Evolutionary conservation across 257 asterid species (phyloP).

Genomic region (Nicotiana attenuata): DNA sequence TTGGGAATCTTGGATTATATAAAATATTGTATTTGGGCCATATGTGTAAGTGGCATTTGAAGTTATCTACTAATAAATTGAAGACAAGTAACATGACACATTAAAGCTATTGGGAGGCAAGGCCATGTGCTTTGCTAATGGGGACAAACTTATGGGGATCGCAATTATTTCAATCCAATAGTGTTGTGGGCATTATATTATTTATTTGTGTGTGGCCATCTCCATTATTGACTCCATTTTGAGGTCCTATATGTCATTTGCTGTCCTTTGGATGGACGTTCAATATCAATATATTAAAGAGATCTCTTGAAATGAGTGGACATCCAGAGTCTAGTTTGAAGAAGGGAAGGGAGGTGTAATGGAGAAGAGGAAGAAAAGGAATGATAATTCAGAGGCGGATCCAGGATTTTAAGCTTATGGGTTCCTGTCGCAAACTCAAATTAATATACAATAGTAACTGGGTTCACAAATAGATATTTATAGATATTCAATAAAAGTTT

Average conservation of each 20-base stretch:
- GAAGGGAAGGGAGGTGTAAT: too few species aligned
- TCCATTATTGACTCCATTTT: background rate
- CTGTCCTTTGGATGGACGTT: background rate
- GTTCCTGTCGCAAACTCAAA: too few species aligned
- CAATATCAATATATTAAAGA: background rate
- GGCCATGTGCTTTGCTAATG: constrained; percentile 10
- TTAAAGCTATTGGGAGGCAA: constrained; percentile 11
- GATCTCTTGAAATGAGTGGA: too few species aligned
- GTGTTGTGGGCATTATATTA: constrained; percentile 6
- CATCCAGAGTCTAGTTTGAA: too few species aligned
- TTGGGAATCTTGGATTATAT: background rate
- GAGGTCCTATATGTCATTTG: background rate
- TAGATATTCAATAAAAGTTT: too few species aligned
- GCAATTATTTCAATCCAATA: constrained; percentile 2
- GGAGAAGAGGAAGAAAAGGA: too few species aligned
- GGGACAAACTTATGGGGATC: constrained; percentile 1
- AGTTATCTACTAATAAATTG: constrained; percentile 5
- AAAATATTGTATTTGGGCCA: background rate
- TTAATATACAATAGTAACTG: too few species aligned
- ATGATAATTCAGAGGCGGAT: too few species aligned
- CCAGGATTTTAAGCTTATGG: too few species aligned
- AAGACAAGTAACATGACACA: constrained; percentile 16
- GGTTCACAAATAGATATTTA: too few species aligned
- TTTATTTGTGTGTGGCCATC: background rate
- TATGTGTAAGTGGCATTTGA: background rate